phyloP scores from a whole-genome alignment of 139 green algal species.

The Chlorella sp. region DNA sequence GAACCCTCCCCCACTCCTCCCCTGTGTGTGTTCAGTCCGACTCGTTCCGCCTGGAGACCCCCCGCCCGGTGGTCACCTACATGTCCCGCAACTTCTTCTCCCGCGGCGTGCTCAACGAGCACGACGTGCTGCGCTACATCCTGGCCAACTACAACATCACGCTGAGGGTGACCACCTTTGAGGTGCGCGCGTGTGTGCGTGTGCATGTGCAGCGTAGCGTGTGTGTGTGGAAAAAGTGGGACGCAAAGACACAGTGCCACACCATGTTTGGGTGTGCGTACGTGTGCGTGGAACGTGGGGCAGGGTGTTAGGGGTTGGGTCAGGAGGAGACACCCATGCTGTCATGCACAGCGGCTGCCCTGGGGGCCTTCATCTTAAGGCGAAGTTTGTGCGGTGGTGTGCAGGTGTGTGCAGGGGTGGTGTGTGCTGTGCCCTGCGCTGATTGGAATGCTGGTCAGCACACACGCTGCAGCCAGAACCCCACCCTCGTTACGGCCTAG shows the following conservation, averaged over 20 bases:
- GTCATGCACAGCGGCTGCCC: too few species aligned
- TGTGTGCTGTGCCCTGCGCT: background rate
- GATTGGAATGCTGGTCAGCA: background rate
- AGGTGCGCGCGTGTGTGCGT: conserved; percentile 4
- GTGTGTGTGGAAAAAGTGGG: too few species aligned
- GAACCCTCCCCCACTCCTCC: background rate
- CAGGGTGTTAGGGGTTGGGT: too few species aligned
- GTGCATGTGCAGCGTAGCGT: background rate
- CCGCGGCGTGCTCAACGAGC: conserved; percentile 49
- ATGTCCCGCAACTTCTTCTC: conserved; percentile 55
- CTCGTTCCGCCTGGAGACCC: conserved; percentile 20
- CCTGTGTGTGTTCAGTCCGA: background rate
- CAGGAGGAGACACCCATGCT: too few species aligned
- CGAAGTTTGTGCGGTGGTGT: too few species aligned
- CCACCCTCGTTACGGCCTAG: background rate
- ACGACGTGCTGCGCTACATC: conserved; percentile 48
- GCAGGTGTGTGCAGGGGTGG: too few species aligned
- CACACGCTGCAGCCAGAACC: background rate
- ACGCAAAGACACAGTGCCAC: too few species aligned
- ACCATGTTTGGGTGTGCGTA: too few species aligned
- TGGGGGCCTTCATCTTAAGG: too few species aligned
- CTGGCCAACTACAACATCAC: conserved; percentile 53
- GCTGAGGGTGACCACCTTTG: conserved; percentile 51
- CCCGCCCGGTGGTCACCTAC: conserved; percentile 53
- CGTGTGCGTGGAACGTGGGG: too few species aligned